phyloP scores from a whole-genome alignment of 257 asterid genomes.

The Nicotiana knightiana region DNA sequence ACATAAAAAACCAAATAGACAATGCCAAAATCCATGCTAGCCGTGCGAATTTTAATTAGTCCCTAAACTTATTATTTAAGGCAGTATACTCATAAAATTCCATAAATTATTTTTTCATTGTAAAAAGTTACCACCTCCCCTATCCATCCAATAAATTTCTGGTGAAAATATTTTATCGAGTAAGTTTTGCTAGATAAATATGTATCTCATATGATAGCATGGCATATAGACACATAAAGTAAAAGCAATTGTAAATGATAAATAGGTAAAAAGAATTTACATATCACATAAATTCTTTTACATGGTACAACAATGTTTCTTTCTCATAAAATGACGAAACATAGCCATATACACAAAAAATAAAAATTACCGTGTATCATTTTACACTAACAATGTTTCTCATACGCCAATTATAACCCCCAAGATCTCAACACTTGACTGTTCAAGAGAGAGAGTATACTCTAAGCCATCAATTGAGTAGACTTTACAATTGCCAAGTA shows the following conservation, averaged over 20 bases:
- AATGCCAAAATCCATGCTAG: no score
- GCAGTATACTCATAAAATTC: no score
- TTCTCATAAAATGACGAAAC: not conserved
- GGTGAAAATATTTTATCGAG: no score
- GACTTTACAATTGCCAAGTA: not conserved
- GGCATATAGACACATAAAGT: no score
- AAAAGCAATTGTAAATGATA: no score
- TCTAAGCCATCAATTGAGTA: not conserved
- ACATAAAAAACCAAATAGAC: no score
- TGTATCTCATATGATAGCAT: no score
- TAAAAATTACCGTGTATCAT: not conserved
- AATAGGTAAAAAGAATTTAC: no score
- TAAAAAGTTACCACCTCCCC: no score
- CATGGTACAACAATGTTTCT: not conserved
- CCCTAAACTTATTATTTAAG: not conserved
- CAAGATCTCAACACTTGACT: not conserved
- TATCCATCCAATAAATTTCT: no score
- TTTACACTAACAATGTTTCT: not conserved
- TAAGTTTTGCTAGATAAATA: no score
- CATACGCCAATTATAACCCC: not conserved
- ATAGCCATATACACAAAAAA: not conserved
- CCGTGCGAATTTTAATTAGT: not conserved
- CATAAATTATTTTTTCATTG: no score
- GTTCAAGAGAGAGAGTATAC: not conserved
- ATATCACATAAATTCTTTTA: not conserved